A percentile compares a stretch with the other conserved stretches of the same genome.
Evolutionary conservation across 169 alveolate genomes (phyloP).

Genomic region (Cryptosporidium sp.): DNA sequence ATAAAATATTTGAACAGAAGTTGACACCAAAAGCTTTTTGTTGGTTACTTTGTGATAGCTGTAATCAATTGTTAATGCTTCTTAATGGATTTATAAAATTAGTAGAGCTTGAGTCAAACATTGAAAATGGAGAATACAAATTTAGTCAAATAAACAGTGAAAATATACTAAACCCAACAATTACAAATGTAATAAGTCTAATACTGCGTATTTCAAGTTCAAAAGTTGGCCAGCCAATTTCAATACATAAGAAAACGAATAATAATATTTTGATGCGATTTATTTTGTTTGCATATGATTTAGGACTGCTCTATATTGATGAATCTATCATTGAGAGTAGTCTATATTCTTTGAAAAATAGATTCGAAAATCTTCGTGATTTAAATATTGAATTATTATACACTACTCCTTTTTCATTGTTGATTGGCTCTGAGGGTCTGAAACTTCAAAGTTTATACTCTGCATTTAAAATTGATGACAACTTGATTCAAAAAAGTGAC

Average conservation of each 20-base stretch:
- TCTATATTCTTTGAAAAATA: background rate
- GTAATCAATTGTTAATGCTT: conserved; percentile 48
- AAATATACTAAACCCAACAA: background rate
- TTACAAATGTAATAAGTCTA: conserved; percentile 46
- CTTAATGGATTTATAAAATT: conserved; percentile 46
- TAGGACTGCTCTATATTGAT: conserved; percentile 46
- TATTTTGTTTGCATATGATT: conserved; percentile 56
- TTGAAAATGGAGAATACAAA: background rate
- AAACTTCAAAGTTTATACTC: conserved; percentile 60
- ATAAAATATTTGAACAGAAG: conserved; percentile 66
- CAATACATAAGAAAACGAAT: background rate
- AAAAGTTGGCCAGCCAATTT: conserved; percentile 61
- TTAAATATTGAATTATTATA: conserved; percentile 3
- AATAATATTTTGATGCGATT: conserved; percentile 34
- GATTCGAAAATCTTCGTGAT: background rate
- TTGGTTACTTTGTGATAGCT: conserved; percentile 62
- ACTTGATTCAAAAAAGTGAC: background rate
- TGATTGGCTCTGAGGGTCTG: conserved; percentile 33
- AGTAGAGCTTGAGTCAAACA: conserved; percentile 9
- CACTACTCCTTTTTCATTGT: conserved; percentile 60
- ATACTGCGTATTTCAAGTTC: conserved; percentile 51
- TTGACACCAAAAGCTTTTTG: conserved; percentile 66
- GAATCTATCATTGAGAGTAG: background rate
- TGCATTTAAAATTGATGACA: conserved; percentile 34
- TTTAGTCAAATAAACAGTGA: background rate